A percentile compares a stretch with the other conserved stretches of the same genome.
phyloP scores from a whole-genome alignment of 352 stramenopile species.

The Phytophthora palmivora region DNA sequence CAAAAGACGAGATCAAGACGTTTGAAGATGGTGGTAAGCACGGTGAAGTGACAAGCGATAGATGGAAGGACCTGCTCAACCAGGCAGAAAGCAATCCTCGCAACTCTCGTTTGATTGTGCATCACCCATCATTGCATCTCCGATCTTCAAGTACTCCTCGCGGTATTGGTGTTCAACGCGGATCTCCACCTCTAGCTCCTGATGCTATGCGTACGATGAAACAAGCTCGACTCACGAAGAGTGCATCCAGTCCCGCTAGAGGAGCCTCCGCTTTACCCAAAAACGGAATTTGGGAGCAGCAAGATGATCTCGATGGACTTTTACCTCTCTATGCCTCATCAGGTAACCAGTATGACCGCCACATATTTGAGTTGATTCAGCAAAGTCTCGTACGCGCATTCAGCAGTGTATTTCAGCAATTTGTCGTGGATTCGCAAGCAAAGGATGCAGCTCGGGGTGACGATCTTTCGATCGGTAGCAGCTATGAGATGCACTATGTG shows the following conservation, averaged over 20 bases:
- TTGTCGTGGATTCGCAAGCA: conserved; percentile 62
- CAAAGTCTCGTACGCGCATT: conserved; percentile 62
- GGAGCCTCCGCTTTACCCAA: conserved; percentile 9
- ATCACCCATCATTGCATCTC: conserved; percentile 41
- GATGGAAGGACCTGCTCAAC: conserved; percentile 82
- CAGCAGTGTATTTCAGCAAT: conserved; percentile 77
- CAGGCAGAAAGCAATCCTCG: conserved; percentile 71
- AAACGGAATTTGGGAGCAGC: conserved; percentile 14
- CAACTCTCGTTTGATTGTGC: conserved; percentile 71
- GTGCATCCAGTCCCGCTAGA: conserved; percentile 25
- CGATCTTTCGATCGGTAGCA: conserved; percentile 30
- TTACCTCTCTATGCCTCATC: conserved; percentile 22
- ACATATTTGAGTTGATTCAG: conserved; percentile 77
- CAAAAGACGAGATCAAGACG: conserved; percentile 82
- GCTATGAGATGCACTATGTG: conserved; percentile 60
- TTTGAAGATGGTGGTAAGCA: conserved; percentile 83
- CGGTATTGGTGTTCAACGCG: conserved; percentile 12
- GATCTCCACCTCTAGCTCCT: conserved; percentile 21
- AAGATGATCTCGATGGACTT: conserved; percentile 20
- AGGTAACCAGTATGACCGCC: conserved; percentile 66
- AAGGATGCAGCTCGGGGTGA: conserved; percentile 42
- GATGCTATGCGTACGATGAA: conserved; percentile 39
- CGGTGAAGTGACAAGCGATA: conserved; percentile 77
- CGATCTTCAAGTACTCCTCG: conserved; percentile 35
- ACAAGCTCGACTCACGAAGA: conserved; percentile 30